Percentiles rank a stretch among this genome's conserved stretches.
Conservation (phyloP, 148 eudicot genomes). For the Polygonum aviculare region DNA sequence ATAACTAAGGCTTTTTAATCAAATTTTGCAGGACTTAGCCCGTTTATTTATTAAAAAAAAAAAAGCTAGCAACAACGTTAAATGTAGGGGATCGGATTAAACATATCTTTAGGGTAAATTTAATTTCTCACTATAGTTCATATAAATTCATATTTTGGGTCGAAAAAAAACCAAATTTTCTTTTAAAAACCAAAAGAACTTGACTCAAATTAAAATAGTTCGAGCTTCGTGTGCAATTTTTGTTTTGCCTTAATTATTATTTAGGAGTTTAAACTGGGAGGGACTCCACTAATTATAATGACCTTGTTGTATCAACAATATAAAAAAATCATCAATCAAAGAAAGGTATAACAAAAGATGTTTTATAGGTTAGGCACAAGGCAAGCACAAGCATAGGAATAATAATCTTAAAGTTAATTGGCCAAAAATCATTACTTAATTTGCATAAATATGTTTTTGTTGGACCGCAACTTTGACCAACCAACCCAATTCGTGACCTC, state of each 20-base stretch:
- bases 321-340: not conserved
- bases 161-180: too few relatives aligned
- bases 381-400: slow-evolving; percentile 1
- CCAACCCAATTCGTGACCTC: not conserved
- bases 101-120: too few relatives aligned
- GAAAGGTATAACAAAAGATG: not conserved
- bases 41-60: too few relatives aligned
- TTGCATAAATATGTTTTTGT: not conserved
- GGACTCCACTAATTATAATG: slow-evolving; percentile 9
- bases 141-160: too few relatives aligned
- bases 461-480: slow-evolving; percentile 7
- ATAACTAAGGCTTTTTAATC: too few relatives aligned
- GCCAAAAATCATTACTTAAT: not conserved
- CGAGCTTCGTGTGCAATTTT: not conserved
- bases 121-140: too few relatives aligned
- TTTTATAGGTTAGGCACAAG: slow-evolving; percentile 7
- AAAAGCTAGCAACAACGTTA: too few relatives aligned
- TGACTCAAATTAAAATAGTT: too few relatives aligned
- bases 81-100: too few relatives aligned
- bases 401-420: not conserved
- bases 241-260: not conserved
- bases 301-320: not conserved
- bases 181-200: too few relatives aligned
- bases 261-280: not conserved
- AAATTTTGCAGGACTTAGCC: too few relatives aligned